A percentile compares a stretch with the other conserved stretches of the same genome.
phyloP scores from a whole-genome alignment of 164 flowering plant species.

The Tetracentron sinense region DNA sequence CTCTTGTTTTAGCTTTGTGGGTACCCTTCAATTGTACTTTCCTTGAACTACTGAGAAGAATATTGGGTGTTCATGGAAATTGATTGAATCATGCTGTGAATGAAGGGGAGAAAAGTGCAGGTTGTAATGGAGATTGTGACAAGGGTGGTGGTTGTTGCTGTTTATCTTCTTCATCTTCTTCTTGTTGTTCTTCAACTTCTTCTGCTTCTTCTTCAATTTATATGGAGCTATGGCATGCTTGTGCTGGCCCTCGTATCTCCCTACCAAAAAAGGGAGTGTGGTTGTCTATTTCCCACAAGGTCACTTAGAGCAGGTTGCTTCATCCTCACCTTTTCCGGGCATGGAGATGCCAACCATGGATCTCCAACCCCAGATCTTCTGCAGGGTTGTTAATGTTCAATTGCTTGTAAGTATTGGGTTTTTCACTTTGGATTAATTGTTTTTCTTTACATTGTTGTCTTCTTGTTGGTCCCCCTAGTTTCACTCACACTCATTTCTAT shows the following conservation, averaged over 20 bases:
- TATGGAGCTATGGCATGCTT: slow-evolving; percentile 88
- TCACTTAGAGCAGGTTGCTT: slow-evolving; percentile 71
- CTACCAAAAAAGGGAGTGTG: slow-evolving; percentile 74
- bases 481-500: background rate
- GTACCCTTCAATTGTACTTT: slow-evolving; percentile 4
- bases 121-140: slow-evolving; percentile 41
- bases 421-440: background rate
- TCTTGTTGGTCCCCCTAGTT: slow-evolving; percentile 5
- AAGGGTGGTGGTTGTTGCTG: slow-evolving; percentile 23
- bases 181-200: slow-evolving; percentile 37
- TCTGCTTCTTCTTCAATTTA: slow-evolving; percentile 50
- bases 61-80: slow-evolving; percentile 67
- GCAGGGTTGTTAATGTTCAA: slow-evolving; percentile 77
- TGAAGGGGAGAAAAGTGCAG: slow-evolving; percentile 48
- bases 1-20: slow-evolving; percentile 19
- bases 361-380: slow-evolving; percentile 80
- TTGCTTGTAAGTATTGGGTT: slow-evolving; percentile 52
- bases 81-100: slow-evolving; percentile 71
- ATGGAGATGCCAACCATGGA: slow-evolving; percentile 58
- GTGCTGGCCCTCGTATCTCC: slow-evolving; percentile 85
- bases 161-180: slow-evolving; percentile 9
- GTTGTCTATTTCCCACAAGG: slow-evolving; percentile 96
- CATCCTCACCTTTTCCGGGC: slow-evolving; percentile 46
- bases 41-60: slow-evolving; percentile 4
- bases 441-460: background rate